phyloP scores from a whole-genome alignment of 176 grass and related monocot genomes.

The Puya raimondii region DNA sequence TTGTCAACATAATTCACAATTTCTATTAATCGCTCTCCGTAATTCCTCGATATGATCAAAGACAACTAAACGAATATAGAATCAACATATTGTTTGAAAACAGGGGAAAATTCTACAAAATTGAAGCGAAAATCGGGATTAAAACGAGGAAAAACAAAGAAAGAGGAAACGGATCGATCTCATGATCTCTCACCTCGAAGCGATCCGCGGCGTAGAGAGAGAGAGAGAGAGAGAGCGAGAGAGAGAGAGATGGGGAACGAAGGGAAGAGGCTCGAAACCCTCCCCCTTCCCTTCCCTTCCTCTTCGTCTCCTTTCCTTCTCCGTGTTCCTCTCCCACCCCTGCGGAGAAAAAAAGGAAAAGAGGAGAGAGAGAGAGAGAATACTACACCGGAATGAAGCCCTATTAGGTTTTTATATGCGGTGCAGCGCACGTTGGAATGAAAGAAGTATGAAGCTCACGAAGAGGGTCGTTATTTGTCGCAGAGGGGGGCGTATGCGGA shows the following conservation, averaged over 20 bases:
- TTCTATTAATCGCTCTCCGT: no score
- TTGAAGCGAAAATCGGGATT: neutral
- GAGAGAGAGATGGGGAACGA: conserved; percentile 10
- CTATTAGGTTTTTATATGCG: neutral
- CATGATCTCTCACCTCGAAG: neutral
- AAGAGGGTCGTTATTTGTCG: neutral
- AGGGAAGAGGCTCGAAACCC: neutral
- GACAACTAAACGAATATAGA: no score
- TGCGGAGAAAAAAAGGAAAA: neutral
- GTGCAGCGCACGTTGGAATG: neutral
- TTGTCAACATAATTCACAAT: no score
- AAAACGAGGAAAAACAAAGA: neutral
- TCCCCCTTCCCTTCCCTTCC: conserved; percentile 27
- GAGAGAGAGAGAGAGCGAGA: conserved; percentile 8
- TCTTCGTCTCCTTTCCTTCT: conserved; percentile 27
- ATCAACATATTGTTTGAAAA: no score
- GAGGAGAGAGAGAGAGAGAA: neutral
- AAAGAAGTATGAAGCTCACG: neutral
- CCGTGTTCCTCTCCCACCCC: conserved; percentile 7
- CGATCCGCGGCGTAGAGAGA: neutral
- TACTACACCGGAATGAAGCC: neutral
- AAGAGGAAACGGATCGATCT: neutral
- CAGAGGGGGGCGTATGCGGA: neutral
- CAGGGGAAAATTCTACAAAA: no score
- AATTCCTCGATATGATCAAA: no score